These are phyloP conservation scores for Zizania palustris DNA, from an alignment of 202 grass and related monocot genomes.

Conservation along the genomic window DNA sequence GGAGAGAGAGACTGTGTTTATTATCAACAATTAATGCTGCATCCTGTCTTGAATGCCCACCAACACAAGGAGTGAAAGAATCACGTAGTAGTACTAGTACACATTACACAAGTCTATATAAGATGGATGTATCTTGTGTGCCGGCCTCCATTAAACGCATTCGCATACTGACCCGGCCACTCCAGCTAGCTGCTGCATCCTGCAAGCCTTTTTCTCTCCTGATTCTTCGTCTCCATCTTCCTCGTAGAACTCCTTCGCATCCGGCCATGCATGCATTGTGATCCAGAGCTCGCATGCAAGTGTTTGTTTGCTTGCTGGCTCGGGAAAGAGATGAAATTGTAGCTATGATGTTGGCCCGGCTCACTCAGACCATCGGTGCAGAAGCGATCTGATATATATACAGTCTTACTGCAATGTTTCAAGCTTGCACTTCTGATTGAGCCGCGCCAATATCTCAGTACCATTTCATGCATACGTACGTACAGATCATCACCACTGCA, in stretches of 20 bases:
- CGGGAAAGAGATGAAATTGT: conserved; percentile 62
- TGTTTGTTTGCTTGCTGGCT: neutral
- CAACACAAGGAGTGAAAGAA: conserved; percentile 30
- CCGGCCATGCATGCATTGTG: neutral
- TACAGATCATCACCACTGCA: neutral
- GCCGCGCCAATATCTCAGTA: conserved; percentile 98
- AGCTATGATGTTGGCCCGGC: conserved; percentile 90
- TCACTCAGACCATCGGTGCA: conserved; percentile 67
- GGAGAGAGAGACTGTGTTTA: conserved; percentile 14
- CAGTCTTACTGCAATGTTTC: neutral
- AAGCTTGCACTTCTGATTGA: conserved; percentile 64
- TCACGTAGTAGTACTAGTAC: neutral
- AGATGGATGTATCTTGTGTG: conserved; percentile 6
- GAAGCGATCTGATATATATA: neutral
- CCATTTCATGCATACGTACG: conserved; percentile 51
- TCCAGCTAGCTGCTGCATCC: conserved; percentile 9
- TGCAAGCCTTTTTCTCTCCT: neutral
- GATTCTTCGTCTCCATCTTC: neutral
- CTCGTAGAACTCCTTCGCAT: neutral
- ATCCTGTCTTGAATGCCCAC: conserved; percentile 71
- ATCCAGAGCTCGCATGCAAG: neutral
- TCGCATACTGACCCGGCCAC: conserved; percentile 18
- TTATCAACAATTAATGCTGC: conserved; percentile 63
- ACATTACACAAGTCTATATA: conserved; percentile 28
- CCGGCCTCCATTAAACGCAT: conserved; percentile 26